Percentiles rank a stretch among this genome's conserved stretches.
phyloP scores from a whole-genome alignment of 2,329 filamentous ascomycete species.

The Fusarium aywerte region DNA sequence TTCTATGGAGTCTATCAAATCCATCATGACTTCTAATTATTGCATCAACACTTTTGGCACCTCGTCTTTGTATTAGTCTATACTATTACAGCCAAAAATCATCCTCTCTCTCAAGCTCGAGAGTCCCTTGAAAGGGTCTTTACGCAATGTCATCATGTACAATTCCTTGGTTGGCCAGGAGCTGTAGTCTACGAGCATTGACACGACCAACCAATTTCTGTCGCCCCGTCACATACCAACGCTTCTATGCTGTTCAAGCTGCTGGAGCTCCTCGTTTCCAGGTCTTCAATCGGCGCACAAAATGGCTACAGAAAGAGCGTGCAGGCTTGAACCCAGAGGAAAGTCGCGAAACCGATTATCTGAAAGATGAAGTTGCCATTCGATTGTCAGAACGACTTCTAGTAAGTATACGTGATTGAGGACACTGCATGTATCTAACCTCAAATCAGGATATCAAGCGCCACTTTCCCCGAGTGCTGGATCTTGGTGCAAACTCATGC shows the following conservation, averaged over 20 bases:
- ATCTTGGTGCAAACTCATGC: conserved; percentile 95
- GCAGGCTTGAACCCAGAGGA: conserved; percentile 75
- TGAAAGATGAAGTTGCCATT: conserved; percentile 90
- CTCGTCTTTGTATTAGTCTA: conserved; percentile 13
- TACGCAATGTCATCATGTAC: conserved; percentile 49
- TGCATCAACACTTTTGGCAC: conserved; percentile 28
- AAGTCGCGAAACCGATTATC: conserved; percentile 87
- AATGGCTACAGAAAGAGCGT: conserved; percentile 92
- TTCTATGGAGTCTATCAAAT: conserved; percentile 27
- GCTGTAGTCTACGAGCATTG: conserved; percentile 42
- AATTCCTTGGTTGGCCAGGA: conserved; percentile 42
- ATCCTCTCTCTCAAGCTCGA: conserved; percentile 7
- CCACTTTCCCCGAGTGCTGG: conserved; percentile 83
- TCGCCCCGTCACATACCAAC: conserved; percentile 46
- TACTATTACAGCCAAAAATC: too few species aligned
- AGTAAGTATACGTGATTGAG: conserved; percentile 56
- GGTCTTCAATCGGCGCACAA: conserved; percentile 89
- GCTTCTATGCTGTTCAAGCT: conserved; percentile 81
- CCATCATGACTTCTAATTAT: conserved; percentile 46
- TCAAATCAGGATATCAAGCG: conserved; percentile 84
- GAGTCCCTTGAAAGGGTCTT: conserved; percentile 22
- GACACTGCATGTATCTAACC: conserved; percentile 24
- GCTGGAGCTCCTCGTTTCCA: conserved; percentile 82
- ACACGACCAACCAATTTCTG: conserved; percentile 30
- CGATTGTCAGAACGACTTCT: conserved; percentile 87